Evolutionary conservation across 306 rosid species (phyloP).

Genomic region (Fragaria iinumae): DNA sequence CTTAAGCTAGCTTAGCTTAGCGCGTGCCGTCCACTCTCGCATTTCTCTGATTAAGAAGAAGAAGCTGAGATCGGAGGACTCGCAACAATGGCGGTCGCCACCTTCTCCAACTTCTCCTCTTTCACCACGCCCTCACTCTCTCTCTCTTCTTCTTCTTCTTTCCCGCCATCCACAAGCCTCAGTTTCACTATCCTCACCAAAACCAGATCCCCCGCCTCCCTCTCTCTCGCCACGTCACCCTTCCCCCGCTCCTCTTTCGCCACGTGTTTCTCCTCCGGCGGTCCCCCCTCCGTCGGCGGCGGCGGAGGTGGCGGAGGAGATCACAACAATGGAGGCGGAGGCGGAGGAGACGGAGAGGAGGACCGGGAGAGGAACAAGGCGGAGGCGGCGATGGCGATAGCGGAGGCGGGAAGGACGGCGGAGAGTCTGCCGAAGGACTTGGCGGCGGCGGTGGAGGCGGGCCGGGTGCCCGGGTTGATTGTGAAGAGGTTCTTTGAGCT

Average conservation of each 20-base stretch:
- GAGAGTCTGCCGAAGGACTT: constrained; percentile 77
- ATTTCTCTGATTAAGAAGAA: background rate
- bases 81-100: constrained; percentile 45
- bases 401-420: constrained; percentile 54
- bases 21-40: background rate
- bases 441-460: constrained; percentile 62
- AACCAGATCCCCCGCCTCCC: constrained; percentile 21
- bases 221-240: constrained; percentile 15
- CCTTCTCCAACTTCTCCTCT: constrained; percentile 44
- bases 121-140: constrained; percentile 24
- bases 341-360: constrained; percentile 27
- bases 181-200: constrained; percentile 23
- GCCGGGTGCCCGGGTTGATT: constrained; percentile 69
- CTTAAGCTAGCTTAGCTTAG: too few relatives aligned
- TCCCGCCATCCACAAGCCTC: background rate
- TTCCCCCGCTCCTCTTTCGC: constrained; percentile 12
- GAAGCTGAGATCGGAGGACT: background rate
- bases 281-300: constrained; percentile 19
- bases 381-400: constrained; percentile 64
- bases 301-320: constrained; percentile 28
- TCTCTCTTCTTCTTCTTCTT: constrained; percentile 8
- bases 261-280: constrained; percentile 26
- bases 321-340: background rate
- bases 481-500: constrained; percentile 67
- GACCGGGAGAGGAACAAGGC: constrained; percentile 54